Evolutionary conservation across 2,329 filamentous ascomycete species (phyloP).

Genomic region (Alternaria novae-zelandiae): DNA sequence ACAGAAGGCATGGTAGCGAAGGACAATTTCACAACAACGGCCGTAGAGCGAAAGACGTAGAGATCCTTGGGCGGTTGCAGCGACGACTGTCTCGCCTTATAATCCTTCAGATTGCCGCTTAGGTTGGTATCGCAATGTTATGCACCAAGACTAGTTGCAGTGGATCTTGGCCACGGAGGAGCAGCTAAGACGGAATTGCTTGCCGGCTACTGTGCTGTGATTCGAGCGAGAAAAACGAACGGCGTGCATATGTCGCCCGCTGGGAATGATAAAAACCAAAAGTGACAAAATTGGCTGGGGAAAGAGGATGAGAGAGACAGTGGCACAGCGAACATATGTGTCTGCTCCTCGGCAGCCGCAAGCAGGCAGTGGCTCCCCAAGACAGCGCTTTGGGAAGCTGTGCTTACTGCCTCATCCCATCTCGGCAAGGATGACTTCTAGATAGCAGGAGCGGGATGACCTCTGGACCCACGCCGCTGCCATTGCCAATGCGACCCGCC

Average conservation of each 20-base stretch:
- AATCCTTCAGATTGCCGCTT: neutral
- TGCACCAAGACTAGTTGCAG: constrained; percentile 17
- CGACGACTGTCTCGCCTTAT: constrained; percentile 5
- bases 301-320: neutral
- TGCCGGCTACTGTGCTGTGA: constrained; percentile 12
- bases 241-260: constrained; percentile 1
- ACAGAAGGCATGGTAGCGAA: constrained; percentile 15
- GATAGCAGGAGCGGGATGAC: constrained; percentile 9
- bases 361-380: neutral
- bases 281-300: neutral
- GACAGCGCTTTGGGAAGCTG: neutral
- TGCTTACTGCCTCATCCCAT: neutral
- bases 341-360: neutral
- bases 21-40: constrained; percentile 7
- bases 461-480: constrained; percentile 3
- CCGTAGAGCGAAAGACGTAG: constrained; percentile 2
- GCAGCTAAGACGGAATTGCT: constrained; percentile 14
- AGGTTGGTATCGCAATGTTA: constrained; percentile 9
- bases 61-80: neutral
- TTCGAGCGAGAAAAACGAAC: constrained; percentile 8
- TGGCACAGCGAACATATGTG: neutral
- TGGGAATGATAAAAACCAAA: neutral
- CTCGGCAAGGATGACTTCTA: neutral
- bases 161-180: constrained; percentile 9
- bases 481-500: constrained; percentile 5